A percentile compares a stretch with the other conserved stretches of the same genome.
Evolutionary conservation across 441 rosid species (phyloP).

Genomic region (Jatropha podagrica): DNA sequence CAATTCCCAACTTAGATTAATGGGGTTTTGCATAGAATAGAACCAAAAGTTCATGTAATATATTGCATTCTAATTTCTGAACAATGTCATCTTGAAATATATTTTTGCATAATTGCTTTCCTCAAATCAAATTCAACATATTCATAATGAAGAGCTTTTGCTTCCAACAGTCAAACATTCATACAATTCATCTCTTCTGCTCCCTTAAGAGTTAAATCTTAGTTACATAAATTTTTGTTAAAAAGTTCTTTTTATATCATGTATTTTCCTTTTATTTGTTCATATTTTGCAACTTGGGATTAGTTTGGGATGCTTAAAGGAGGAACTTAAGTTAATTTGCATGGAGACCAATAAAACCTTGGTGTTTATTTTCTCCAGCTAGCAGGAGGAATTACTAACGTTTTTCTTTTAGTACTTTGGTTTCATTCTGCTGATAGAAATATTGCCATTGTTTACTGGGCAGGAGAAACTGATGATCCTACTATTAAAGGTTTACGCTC

Average conservation of each 20-base stretch:
- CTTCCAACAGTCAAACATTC: neutral
- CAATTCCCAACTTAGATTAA: too few relatives aligned
- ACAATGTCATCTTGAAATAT: neutral
- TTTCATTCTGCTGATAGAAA: neutral
- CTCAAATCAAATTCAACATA: neutral
- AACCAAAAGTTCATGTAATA: neutral
- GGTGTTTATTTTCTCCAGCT: neutral
- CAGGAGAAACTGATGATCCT: conserved; percentile 42
- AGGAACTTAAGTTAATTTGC: neutral
- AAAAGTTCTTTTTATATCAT: neutral
- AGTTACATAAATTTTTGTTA: neutral
- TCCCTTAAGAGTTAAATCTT: neutral
- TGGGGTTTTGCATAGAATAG: too few relatives aligned
- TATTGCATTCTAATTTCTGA: neutral
- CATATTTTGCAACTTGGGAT: neutral
- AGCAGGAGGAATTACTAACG: neutral
- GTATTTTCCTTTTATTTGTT: neutral
- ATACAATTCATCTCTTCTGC: neutral
- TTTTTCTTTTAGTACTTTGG: neutral
- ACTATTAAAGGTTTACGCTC: conserved; percentile 67
- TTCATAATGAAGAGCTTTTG: neutral
- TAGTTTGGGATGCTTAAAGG: neutral
- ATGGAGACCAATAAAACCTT: neutral
- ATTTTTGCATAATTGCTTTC: neutral
- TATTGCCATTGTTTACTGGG: conserved; percentile 5